A percentile compares a stretch with the other conserved stretches of the same genome.
Evolutionary conservation across 148 eudicot species (phyloP).

Genomic region (Chenopodium quinoa): DNA sequence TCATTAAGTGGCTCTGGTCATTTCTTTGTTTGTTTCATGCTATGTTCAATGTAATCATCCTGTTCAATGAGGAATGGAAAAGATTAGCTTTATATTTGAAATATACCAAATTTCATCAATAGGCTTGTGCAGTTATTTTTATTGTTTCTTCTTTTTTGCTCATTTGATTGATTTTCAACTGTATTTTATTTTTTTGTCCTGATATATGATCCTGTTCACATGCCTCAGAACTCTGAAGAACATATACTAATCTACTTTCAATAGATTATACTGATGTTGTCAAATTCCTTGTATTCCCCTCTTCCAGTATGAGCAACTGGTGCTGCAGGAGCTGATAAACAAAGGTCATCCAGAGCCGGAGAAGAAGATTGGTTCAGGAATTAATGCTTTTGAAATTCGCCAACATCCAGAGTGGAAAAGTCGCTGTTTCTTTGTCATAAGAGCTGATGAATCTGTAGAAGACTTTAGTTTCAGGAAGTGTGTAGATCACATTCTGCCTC

Average conservation of each 20-base stretch:
- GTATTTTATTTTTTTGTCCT: neutral
- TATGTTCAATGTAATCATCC: neutral
- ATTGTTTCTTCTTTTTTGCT: neutral
- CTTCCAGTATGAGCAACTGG: conserved; percentile 66
- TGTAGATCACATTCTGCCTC: conserved; percentile 79
- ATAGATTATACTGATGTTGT: neutral
- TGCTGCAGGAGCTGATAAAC: conserved; percentile 70
- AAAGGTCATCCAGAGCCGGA: conserved; percentile 80
- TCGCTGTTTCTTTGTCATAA: conserved; percentile 79
- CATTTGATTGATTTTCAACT: neutral
- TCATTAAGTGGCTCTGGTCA: neutral
- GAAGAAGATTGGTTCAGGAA: conserved; percentile 67
- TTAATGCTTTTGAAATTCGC: conserved; percentile 66
- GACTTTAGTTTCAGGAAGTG: conserved; percentile 99
- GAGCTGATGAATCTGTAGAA: conserved; percentile 62
- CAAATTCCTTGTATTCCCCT: neutral
- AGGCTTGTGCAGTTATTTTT: neutral
- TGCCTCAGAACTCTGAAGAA: neutral
- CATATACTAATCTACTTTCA: neutral
- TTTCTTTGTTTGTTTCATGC: neutral
- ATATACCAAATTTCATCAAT: neutral
- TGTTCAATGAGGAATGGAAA: neutral
- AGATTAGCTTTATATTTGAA: neutral
- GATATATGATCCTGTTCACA: neutral
- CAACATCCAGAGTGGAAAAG: conserved; percentile 71